Evolutionary conservation across 805 yeast species (phyloP).

Genomic region (Candida montana): DNA sequence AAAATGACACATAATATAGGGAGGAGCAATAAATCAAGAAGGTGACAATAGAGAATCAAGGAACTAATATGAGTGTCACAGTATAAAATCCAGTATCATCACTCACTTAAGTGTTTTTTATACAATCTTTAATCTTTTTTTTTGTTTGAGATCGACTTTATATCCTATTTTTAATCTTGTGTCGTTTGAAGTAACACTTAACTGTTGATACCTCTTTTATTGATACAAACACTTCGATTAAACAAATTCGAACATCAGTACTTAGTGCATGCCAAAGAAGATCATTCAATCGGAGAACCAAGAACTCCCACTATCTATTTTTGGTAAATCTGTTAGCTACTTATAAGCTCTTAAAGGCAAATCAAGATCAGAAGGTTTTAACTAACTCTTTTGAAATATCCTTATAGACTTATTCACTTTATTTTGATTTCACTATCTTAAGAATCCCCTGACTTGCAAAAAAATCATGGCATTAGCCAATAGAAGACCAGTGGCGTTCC

Average conservation of each 20-base stretch:
- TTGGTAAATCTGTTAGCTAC: background rate
- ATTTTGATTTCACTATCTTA: too few relatives aligned
- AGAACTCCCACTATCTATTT: conserved; percentile 1
- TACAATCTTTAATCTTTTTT: background rate
- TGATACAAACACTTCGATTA: background rate
- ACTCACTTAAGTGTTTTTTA: background rate
- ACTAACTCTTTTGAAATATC: conserved; percentile 19
- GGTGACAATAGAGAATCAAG: too few relatives aligned
- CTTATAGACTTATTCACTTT: background rate
- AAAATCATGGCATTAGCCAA: conserved; percentile 58
- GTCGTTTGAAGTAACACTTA: background rate
- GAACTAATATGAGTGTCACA: background rate
- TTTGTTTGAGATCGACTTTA: background rate
- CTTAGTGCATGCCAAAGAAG: conserved; percentile 6
- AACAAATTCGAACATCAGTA: background rate
- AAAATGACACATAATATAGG: background rate
- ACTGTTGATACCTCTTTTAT: background rate
- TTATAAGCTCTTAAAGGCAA: background rate
- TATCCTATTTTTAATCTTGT: background rate
- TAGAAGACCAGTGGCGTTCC: conserved; percentile 56
- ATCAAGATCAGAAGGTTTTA: conserved; percentile 21
- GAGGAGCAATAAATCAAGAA: background rate
- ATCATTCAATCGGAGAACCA: conserved; percentile 1
- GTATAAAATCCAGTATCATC: background rate
- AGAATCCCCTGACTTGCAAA: too few relatives aligned